These are phyloP conservation scores for Aspergillus vadensis DNA, from an alignment of 2,329 filamentous ascomycete genomes.

Conservation along the genomic window DNA sequence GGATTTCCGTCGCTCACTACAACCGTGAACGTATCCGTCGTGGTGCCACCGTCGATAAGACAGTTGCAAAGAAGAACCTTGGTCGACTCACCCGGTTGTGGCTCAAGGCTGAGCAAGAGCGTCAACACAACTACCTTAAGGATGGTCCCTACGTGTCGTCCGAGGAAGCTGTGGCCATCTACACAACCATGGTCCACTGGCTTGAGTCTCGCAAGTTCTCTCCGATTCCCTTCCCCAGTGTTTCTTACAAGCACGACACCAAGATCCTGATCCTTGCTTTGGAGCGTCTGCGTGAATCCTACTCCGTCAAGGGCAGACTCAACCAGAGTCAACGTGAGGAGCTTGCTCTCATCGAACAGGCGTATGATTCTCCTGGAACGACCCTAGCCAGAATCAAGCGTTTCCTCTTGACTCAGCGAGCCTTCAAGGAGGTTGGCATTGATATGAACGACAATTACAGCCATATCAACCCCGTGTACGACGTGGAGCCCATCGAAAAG, in stretches of 20 bases:
- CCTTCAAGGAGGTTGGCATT: constrained; percentile 98
- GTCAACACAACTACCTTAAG: constrained; percentile 99
- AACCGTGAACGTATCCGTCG: constrained; percentile 95
- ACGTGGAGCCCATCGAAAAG: constrained; percentile 98
- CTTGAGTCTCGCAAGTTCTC: constrained; percentile 97
- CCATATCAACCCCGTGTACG: constrained; percentile 98
- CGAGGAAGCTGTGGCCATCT: constrained; percentile 97
- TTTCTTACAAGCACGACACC: constrained; percentile 99
- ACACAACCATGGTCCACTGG: constrained; percentile 98
- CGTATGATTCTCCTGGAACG: constrained; percentile 95
- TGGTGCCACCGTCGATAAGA: constrained; percentile 97
- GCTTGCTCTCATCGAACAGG: constrained; percentile 93
- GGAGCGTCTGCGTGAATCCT: constrained; percentile 89
- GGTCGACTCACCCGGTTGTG: constrained; percentile 91
- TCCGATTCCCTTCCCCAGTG: constrained; percentile 96
- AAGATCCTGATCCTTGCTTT: constrained; percentile 96
- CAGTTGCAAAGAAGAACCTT: constrained; percentile 98
- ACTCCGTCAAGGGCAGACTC: constrained; percentile 93
- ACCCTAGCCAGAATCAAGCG: constrained; percentile 96
- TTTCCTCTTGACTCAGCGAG: constrained; percentile 92
- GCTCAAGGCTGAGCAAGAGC: constrained; percentile 97
- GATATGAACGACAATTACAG: constrained; percentile 99
- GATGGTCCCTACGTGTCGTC: constrained; percentile 98
- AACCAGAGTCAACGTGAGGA: constrained; percentile 99
- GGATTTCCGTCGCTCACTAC: constrained; percentile 98